Conservation (phyloP, 139 green algal genomes). For the Chlorella sp. region DNA sequence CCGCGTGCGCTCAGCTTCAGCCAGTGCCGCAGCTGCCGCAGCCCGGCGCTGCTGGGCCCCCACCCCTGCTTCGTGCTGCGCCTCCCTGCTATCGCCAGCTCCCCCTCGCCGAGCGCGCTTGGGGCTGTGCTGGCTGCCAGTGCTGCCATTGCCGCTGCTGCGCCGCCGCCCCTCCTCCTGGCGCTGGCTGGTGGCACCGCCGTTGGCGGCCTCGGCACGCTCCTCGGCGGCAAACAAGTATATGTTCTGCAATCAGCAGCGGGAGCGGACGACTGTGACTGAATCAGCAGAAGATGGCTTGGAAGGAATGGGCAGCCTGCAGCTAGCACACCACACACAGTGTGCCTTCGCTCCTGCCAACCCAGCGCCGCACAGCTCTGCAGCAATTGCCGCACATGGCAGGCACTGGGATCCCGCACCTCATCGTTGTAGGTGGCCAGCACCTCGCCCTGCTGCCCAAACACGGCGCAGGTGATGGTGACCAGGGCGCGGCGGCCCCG, state of each 20-base stretch:
- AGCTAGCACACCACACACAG: too few relatives aligned
- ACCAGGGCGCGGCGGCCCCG: not conserved
- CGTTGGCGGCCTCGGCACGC: not conserved
- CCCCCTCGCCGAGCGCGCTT: not conserved
- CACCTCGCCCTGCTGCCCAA: constrained; percentile 37
- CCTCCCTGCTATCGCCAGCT: not conserved
- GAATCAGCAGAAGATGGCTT: too few relatives aligned
- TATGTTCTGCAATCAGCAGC: too few relatives aligned
- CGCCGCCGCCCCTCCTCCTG: not conserved
- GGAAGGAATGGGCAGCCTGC: too few relatives aligned
- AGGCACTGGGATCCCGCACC: too few relatives aligned
- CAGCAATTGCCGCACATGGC: too few relatives aligned
- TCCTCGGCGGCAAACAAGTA: too few relatives aligned
- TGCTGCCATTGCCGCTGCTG: not conserved
- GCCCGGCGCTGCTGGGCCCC: not conserved
- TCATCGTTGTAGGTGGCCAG: constrained; percentile 56
- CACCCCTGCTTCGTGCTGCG: not conserved
- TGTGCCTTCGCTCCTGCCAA: too few relatives aligned
- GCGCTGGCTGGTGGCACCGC: not conserved
- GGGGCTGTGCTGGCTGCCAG: not conserved
- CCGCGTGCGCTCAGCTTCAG: not conserved
- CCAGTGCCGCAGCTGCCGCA: constrained; percentile 2
- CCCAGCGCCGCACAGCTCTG: too few relatives aligned
- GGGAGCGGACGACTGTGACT: too few relatives aligned
- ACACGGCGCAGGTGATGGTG: constrained; percentile 52